phyloP scores from a whole-genome alignment of 208 protist species.

The Trypanosoma platydactyli region DNA sequence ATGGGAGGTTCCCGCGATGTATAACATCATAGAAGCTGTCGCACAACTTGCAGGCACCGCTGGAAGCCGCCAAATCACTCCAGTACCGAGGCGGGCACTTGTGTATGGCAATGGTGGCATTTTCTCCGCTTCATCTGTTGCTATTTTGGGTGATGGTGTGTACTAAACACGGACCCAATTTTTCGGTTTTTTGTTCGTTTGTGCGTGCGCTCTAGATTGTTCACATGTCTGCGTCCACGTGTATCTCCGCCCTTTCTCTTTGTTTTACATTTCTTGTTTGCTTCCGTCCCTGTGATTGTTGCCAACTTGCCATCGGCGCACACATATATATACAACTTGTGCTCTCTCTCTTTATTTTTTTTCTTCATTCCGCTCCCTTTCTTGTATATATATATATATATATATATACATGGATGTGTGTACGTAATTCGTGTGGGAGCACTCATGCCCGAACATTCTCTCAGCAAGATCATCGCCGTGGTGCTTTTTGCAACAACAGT shows the following conservation, averaged over 20 bases:
- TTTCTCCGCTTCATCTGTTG: conserved; percentile 76
- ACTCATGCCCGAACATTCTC: background rate
- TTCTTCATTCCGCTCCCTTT: background rate
- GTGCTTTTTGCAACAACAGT: conserved; percentile 21
- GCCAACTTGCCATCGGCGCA: no score
- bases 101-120: conserved; percentile 91
- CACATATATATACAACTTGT: no score
- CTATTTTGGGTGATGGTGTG: conserved; percentile 57
- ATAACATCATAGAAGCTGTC: conserved; percentile 69
- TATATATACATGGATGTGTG: background rate
- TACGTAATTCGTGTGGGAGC: background rate
- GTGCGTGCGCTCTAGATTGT: background rate
- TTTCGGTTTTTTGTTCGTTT: background rate
- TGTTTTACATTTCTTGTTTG: conserved; percentile 6
- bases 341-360: no score
- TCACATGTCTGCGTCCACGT: background rate
- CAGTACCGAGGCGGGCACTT: conserved; percentile 57
- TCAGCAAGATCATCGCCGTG: conserved; percentile 15
- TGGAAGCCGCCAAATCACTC: conserved; percentile 48
- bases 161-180: no score
- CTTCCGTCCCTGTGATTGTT: conserved; percentile 12
- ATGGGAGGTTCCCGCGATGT: conserved; percentile 81
- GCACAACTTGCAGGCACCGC: conserved; percentile 49
- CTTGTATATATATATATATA: conserved; percentile 8
- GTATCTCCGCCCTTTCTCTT: background rate